Evolutionary conservation across 331 rosid species (phyloP).

Genomic region (Phaseolus coccineus): DNA sequence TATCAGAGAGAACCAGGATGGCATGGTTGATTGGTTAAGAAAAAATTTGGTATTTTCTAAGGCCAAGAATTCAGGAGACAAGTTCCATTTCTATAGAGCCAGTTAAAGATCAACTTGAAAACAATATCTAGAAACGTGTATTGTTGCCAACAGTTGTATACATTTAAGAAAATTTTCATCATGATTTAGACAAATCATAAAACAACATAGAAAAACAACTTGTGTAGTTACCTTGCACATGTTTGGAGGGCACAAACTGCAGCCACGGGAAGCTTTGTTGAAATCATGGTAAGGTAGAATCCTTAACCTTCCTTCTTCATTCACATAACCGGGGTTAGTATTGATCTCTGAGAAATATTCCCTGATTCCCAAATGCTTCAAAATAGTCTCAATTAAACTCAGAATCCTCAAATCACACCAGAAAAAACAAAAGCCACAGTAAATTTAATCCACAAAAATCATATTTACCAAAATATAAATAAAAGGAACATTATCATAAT

Average conservation of each 20-base stretch:
- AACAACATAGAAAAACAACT: background rate
- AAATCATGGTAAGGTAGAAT: conserved; percentile 69
- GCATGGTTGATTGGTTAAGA: background rate
- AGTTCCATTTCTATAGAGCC: conserved; percentile 14
- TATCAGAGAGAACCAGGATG: background rate
- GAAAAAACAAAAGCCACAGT: background rate
- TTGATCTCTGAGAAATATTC: conserved; percentile 75
- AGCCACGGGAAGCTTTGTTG: conserved; percentile 64
- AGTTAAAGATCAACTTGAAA: background rate
- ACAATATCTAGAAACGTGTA: conserved; percentile 9
- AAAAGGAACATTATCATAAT: no score
- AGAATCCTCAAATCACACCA: conserved; percentile 87
- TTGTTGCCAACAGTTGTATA: background rate
- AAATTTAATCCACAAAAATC: background rate
- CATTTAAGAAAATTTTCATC: no score
- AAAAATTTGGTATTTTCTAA: background rate
- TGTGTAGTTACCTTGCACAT: conserved; percentile 85
- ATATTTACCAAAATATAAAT: background rate
- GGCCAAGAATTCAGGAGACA: background rate
- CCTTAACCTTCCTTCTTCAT: conserved; percentile 72
- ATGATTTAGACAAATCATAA: background rate
- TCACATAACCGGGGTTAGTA: conserved; percentile 74
- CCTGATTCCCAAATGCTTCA: conserved; percentile 69
- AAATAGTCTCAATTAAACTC: conserved; percentile 72
- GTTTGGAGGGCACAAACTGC: conserved; percentile 83